phyloP scores from a whole-genome alignment of 2,329 filamentous ascomycete species.

The Apiospora marii region DNA sequence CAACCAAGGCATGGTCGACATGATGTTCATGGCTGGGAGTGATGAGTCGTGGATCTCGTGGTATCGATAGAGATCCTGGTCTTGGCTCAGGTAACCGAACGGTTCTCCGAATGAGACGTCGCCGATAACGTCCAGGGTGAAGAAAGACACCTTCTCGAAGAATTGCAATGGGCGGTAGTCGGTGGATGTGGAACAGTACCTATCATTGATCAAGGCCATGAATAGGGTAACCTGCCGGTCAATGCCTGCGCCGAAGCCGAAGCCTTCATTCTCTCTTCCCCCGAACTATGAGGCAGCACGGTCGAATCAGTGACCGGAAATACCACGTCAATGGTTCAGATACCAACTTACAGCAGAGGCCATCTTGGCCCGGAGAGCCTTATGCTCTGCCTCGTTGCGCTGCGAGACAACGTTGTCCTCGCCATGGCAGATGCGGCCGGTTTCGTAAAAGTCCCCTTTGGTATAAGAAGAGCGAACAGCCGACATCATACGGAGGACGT shows the following conservation, averaged over 20 bases:
- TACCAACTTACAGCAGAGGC: slow-evolving; percentile 47
- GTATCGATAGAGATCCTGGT: slow-evolving; percentile 56
- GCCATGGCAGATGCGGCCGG: slow-evolving; percentile 46
- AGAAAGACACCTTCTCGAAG: slow-evolving; percentile 58
- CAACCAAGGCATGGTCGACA: slow-evolving; percentile 48
- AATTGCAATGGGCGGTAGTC: slow-evolving; percentile 53
- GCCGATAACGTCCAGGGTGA: slow-evolving; percentile 62
- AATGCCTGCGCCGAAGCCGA: slow-evolving; percentile 50
- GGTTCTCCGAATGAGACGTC: slow-evolving; percentile 59
- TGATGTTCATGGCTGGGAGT: slow-evolving; percentile 46
- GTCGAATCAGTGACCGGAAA: slow-evolving; percentile 29
- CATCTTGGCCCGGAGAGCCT: slow-evolving; percentile 52
- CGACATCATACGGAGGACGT: slow-evolving; percentile 41
- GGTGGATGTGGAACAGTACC: slow-evolving; percentile 52
- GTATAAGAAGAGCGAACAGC: slow-evolving; percentile 47
- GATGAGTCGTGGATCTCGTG: slow-evolving; percentile 53
- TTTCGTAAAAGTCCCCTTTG: slow-evolving; percentile 47
- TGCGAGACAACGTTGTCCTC: slow-evolving; percentile 47
- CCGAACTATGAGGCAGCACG: slow-evolving; percentile 50
- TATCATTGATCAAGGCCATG: slow-evolving; percentile 53
- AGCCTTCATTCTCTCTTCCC: slow-evolving; percentile 56
- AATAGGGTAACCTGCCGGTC: slow-evolving; percentile 50
- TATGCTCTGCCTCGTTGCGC: slow-evolving; percentile 45
- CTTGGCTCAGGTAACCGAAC: slow-evolving; percentile 59
- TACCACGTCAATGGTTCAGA: background rate